These are phyloP conservation scores for Fusarium brevicatenulatum DNA, from an alignment of 2,329 filamentous ascomycete genomes.

Conservation along the genomic window DNA sequence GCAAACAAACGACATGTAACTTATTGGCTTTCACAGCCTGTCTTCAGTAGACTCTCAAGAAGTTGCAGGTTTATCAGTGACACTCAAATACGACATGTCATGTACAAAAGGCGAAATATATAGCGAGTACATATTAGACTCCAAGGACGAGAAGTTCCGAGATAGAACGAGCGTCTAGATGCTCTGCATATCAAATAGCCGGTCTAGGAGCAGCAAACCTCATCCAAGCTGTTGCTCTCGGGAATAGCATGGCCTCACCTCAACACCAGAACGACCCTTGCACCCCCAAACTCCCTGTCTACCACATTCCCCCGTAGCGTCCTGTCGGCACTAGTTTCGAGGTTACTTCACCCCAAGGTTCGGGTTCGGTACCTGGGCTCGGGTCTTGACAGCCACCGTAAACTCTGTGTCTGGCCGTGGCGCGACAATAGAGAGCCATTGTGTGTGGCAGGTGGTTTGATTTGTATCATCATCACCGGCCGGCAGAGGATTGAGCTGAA, in stretches of 20 bases:
- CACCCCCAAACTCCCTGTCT: slow-evolving; percentile 37
- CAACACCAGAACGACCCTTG: slow-evolving; percentile 30
- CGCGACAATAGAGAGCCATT: neutral
- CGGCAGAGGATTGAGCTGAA: slow-evolving; percentile 8
- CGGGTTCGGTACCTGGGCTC: slow-evolving; percentile 36
- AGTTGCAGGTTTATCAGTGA: neutral
- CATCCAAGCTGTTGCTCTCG: neutral
- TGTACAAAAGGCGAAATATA: neutral
- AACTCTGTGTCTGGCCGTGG: neutral
- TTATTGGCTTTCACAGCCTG: neutral
- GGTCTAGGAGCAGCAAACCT: neutral
- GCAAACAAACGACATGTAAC: neutral
- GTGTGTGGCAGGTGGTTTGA: neutral
- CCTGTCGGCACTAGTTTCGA: slow-evolving; percentile 23
- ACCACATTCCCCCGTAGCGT: slow-evolving; percentile 33
- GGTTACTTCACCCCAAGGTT: slow-evolving; percentile 5
- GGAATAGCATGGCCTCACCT: slow-evolving; percentile 15
- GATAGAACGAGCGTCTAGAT: neutral
- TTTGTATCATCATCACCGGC: slow-evolving; percentile 16
- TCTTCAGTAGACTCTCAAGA: neutral
- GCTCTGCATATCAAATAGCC: neutral
- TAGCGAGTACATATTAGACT: neutral
- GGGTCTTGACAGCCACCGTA: slow-evolving; percentile 1
- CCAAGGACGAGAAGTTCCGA: slow-evolving; percentile 24
- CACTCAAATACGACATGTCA: slow-evolving; percentile 1